Base-by-base conservation (phyloP, 129 eudicot genomes). In the Chrysanthemum makinoi region DNA sequence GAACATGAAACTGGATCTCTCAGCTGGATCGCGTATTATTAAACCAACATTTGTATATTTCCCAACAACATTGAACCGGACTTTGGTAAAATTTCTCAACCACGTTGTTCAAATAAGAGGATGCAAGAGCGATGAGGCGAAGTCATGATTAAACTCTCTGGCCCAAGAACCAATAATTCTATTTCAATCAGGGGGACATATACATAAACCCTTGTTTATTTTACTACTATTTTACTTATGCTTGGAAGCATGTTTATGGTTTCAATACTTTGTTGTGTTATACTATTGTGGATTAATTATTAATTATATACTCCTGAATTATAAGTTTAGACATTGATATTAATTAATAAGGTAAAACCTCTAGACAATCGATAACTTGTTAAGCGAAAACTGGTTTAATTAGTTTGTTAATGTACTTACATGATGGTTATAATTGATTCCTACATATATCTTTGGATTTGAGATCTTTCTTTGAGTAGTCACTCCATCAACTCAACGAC, bases 1-100 rank as follows among this genome's bases (percentile, higher is more conserved):
- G 72, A 77, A 62, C 24, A 48, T 76, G 74, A 59, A 48, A 12
- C n/a, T 55, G 79, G 73, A 76, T 69, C 17, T 51, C 33, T 33
- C 20, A 20, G 73, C 70, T 62, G 50, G 33, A 76, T 18, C 79
- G 30, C 67, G 52, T 58, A 20, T 75, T 66, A 72, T 24, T 14
- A 22, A 2, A 16, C 76, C 22, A 22, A 22, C 24, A 49, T 47
- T 56, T 57, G 68, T 46, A 59, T 47, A 48, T 69, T 64, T 28
- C 61, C 39, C 77, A 73, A 14, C 53, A 62, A 50, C 70, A 33
- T 52, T 62, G 43, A 55, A 14, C 12, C 62, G 20, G 19, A 33
- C n/a, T 15, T 12, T 14, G 60, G 16, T 67, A 16, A 16, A 6
- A 18, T 55, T 55, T 55, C 61, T 57, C 30, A 57, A 57, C 33